These are phyloP conservation scores for Rosa multiflora DNA, from an alignment of 306 rosid species.

Conservation along the genomic window DNA sequence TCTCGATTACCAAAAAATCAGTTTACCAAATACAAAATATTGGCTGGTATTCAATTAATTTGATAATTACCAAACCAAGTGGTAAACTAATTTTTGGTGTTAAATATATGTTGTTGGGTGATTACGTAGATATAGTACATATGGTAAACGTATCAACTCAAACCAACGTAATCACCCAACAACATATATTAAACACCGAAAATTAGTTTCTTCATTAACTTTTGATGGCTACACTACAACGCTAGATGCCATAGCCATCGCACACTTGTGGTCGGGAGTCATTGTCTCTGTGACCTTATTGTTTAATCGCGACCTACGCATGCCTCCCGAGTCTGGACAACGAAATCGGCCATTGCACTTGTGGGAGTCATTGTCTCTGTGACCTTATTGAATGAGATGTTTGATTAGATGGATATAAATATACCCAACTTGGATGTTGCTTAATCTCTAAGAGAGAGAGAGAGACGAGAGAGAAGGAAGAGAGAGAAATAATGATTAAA, in stretches of 20 bases:
- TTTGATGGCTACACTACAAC: not conserved
- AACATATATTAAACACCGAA: not conserved
- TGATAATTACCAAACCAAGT: too few relatives aligned
- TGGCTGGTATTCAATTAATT: too few relatives aligned
- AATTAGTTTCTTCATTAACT: not conserved
- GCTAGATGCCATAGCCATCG: not conserved
- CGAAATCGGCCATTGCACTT: conserved; percentile 19
- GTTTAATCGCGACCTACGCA: conserved; percentile 8
- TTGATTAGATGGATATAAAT: not conserved
- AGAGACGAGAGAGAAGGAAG: too few relatives aligned
- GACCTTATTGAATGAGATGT: not conserved
- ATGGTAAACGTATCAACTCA: too few relatives aligned
- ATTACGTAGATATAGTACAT: not conserved
- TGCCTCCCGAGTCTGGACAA: conserved; percentile 8
- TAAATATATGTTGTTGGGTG: not conserved
- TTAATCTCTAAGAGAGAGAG: not conserved
- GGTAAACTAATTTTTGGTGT: not conserved
- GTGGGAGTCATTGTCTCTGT: not conserved
- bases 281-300: not conserved
- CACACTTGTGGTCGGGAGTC: not conserved
- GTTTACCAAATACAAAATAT: too few relatives aligned
- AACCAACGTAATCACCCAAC: not conserved
- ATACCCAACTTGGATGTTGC: conserved; percentile 3
- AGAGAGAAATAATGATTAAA: too few relatives aligned
- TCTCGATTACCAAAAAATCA: too few relatives aligned